Conservation (phyloP, 169 alveolate genomes). For the Neospora caninum region DNA sequence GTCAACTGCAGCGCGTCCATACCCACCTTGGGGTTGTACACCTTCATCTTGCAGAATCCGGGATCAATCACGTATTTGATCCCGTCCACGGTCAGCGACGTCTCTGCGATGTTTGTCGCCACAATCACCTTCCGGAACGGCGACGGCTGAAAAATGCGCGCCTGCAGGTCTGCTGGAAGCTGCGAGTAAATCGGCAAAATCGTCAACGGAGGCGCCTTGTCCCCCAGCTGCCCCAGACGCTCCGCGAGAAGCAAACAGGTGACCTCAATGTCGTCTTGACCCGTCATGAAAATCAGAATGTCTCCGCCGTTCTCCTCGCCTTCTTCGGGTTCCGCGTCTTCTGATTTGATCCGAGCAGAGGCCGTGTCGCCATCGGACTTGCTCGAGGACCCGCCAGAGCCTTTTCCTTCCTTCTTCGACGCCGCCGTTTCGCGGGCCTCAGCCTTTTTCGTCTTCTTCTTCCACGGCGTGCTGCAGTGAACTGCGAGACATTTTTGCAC, state of each 20-base stretch:
- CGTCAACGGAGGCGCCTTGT: conserved; percentile 70
- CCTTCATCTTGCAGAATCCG: conserved; percentile 99
- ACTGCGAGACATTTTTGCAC: conserved; percentile 97
- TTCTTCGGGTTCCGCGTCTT: background rate
- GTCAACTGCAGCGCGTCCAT: conserved; percentile 99
- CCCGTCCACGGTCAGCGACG: conserved; percentile 99
- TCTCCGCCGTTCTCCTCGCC: conserved; percentile 88
- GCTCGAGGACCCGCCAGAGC: background rate
- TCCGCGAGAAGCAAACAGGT: conserved; percentile 96
- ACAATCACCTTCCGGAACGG: conserved; percentile 92
- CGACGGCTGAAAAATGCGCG: conserved; percentile 90
- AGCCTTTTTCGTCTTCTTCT: background rate
- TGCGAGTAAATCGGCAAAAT: conserved; percentile 98
- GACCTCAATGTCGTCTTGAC: conserved; percentile 99
- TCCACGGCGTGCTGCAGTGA: conserved; percentile 90
- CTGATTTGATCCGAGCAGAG: background rate
- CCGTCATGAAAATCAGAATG: conserved; percentile 99
- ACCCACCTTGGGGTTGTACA: conserved; percentile 97
- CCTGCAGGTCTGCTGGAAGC: conserved; percentile 98
- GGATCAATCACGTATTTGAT: conserved; percentile 98
- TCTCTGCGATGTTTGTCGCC: conserved; percentile 99
- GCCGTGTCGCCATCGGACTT: background rate
- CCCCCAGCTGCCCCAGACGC: conserved; percentile 83
- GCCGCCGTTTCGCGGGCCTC: background rate
- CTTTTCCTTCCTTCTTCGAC: background rate